Evolutionary conservation across 2,329 filamentous ascomycete genomes (phyloP).

Genomic region (Arthroderma uncinatum): DNA sequence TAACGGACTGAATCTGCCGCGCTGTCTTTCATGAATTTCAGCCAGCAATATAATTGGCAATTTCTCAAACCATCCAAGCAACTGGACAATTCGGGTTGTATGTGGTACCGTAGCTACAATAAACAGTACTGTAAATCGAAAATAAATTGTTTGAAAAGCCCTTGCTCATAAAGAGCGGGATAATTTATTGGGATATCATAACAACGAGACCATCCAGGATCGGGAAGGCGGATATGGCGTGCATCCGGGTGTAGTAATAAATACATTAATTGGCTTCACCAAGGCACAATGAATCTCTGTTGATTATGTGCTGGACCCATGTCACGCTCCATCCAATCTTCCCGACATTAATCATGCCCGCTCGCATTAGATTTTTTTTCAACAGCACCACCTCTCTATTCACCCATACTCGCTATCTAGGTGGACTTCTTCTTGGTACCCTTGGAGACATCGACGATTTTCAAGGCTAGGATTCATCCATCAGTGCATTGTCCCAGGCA

Average conservation of each 20-base stretch:
- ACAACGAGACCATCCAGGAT: not conserved
- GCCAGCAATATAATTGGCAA: not conserved
- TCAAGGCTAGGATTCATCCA: constrained; percentile 27
- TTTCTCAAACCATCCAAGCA: too few species aligned
- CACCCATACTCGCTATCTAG: constrained; percentile 18
- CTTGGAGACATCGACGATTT: constrained; percentile 37
- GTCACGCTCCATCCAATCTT: not conserved
- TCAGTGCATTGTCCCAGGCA: constrained; percentile 6
- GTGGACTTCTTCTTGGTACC: constrained; percentile 36
- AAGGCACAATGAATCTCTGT: not conserved
- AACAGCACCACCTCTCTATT: not conserved
- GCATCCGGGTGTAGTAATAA: not conserved
- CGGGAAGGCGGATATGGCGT: not conserved
- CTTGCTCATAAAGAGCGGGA: not conserved
- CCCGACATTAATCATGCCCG: constrained; percentile 2
- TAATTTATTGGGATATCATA: constrained; percentile 5
- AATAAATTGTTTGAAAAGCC: not conserved
- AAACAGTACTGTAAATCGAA: not conserved
- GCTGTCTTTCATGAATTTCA: too few species aligned
- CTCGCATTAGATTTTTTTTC: constrained; percentile 3
- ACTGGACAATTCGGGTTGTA: too few species aligned
- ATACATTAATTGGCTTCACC: constrained; percentile 4
- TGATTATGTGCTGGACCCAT: not conserved
- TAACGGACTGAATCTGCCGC: too few species aligned
- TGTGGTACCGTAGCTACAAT: too few species aligned